Evolutionary conservation across 768 basidiomycete genomes (phyloP).

Genomic region (Termitomyces sp.): DNA sequence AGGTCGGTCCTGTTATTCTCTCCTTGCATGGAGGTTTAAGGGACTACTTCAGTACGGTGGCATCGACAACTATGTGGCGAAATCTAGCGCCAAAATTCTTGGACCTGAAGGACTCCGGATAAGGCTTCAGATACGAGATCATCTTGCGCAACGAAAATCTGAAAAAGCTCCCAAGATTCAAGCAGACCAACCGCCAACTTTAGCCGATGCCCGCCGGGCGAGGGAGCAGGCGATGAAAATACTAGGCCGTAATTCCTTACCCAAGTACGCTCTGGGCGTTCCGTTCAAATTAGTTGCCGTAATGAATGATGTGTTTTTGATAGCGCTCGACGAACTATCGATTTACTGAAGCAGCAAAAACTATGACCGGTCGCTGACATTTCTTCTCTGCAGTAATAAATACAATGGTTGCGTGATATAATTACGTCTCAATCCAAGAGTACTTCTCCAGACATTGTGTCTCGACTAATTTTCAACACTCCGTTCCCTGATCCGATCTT

Average conservation of each 20-base stretch:
- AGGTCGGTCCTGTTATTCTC: conserved; percentile 37
- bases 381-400: conserved; percentile 3
- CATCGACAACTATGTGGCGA: conserved; percentile 61
- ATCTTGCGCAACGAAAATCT: conserved; percentile 2
- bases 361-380: background rate
- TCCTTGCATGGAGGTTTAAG: background rate
- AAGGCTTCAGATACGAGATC: conserved; percentile 29
- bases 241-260: conserved; percentile 15
- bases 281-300: background rate
- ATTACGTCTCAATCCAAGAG: background rate
- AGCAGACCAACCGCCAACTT: conserved; percentile 4
- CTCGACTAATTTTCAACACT: background rate
- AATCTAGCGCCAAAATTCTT: conserved; percentile 32
- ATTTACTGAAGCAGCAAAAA: conserved; percentile 7
- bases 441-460: background rate
- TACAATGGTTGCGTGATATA: background rate
- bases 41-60: conserved; percentile 48
- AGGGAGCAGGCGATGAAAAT: conserved; percentile 20
- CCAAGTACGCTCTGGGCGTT: conserved; percentile 6
- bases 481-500: background rate
- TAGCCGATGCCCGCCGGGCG: conserved; percentile 14
- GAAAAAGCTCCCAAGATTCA: background rate
- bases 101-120: conserved; percentile 44
- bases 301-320: background rate
- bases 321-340: conserved; percentile 13